phyloP scores from a whole-genome alignment of 345 rosid genomes.

The Physaria fendleri region DNA sequence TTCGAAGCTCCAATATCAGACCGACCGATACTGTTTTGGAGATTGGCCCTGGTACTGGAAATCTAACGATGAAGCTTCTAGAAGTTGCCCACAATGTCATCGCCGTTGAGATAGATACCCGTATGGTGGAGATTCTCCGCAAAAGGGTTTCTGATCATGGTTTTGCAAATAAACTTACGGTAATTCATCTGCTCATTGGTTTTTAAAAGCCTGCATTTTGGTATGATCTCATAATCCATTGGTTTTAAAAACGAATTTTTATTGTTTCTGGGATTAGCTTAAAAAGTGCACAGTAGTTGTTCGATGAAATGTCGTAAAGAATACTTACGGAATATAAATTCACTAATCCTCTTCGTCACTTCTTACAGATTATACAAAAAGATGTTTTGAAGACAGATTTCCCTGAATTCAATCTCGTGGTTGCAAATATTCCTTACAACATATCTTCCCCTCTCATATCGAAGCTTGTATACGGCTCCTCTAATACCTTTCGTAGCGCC shows the following conservation, averaged over 20 bases:
- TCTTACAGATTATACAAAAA: slow-evolving; percentile 48
- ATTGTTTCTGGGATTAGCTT: background rate
- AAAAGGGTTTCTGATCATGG: slow-evolving; percentile 46
- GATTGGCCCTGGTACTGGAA: slow-evolving; percentile 92
- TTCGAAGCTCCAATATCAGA: slow-evolving; percentile 42
- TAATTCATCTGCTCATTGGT: slow-evolving; percentile 36
- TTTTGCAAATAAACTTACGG: slow-evolving; percentile 44
- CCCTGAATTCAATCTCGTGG: slow-evolving; percentile 68
- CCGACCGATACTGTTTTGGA: slow-evolving; percentile 67
- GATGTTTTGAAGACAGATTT: slow-evolving; percentile 79
- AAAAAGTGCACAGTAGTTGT: slow-evolving; percentile 20
- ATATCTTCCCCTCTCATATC: slow-evolving; percentile 80
- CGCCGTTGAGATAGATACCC: slow-evolving; percentile 65
- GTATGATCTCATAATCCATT: too few relatives aligned
- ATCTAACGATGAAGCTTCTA: slow-evolving; percentile 79
- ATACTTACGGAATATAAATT: background rate
- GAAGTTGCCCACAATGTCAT: slow-evolving; percentile 50
- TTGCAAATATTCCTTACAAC: slow-evolving; percentile 77
- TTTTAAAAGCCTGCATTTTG: too few relatives aligned
- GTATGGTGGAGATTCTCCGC: slow-evolving; percentile 69
- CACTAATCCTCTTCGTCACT: background rate
- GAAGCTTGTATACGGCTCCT: slow-evolving; percentile 64
- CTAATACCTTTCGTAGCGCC: slow-evolving; percentile 50
- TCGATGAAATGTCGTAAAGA: slow-evolving; percentile 45
- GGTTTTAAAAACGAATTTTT: background rate